phyloP scores from a whole-genome alignment of 495 filamentous ascomycete genomes.

The Penicillium flavigenum region DNA sequence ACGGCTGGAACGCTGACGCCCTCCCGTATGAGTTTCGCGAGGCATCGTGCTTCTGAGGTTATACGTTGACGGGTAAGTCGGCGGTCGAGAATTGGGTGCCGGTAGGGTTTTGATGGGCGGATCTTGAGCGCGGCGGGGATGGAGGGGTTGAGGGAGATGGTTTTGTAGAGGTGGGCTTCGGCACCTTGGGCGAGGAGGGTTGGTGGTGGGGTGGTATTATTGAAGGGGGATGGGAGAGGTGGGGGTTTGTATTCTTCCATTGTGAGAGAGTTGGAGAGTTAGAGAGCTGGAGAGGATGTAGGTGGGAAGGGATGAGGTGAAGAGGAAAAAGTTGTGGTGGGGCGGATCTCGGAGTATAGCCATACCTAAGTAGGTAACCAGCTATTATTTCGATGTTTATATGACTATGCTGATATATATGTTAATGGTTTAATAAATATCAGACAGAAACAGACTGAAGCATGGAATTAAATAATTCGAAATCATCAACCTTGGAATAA shows the following conservation, averaged over 20 bases:
- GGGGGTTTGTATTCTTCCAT: constrained; percentile 39
- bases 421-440: not conserved
- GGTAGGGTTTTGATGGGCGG: constrained; percentile 88
- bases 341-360: constrained; percentile 10
- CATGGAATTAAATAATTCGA: not conserved
- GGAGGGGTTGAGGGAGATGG: constrained; percentile 68
- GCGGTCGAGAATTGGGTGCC: constrained; percentile 85
- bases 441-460: too few relatives aligned
- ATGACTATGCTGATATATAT: not conserved
- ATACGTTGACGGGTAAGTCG: constrained; percentile 84
- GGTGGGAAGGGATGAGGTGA: not conserved
- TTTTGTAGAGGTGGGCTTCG: constrained; percentile 90
- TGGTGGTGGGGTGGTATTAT: constrained; percentile 54
- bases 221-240: constrained; percentile 65
- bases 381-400: not conserved
- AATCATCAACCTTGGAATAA: not conserved
- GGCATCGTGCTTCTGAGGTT: constrained; percentile 80
- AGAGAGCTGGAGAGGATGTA: not conserved
- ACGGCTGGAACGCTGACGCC: constrained; percentile 77
- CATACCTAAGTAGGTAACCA: not conserved
- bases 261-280: not conserved
- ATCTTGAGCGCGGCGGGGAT: constrained; percentile 83
- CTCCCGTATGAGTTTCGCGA: constrained; percentile 70
- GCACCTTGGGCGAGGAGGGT: constrained; percentile 84
- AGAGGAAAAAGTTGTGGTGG: constrained; percentile 13